Evolutionary conservation across 371 early-diverging fungal genomes (phyloP).

Genomic region (Mucor saturninus): DNA sequence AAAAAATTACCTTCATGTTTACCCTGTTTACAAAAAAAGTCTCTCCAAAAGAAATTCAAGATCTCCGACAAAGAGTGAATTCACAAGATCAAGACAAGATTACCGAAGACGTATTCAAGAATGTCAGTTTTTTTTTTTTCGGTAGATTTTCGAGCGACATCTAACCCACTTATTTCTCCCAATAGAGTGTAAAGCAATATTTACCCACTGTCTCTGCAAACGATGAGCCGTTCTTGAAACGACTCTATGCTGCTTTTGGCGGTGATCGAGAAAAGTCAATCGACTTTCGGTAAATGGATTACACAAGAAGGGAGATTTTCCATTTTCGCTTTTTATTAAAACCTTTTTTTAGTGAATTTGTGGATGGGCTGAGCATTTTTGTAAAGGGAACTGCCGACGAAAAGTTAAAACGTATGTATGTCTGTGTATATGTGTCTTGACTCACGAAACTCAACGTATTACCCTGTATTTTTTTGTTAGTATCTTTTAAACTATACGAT

Average conservation of each 20-base stretch:
- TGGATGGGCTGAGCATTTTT: constrained; percentile 77
- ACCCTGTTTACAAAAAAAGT: constrained; percentile 15
- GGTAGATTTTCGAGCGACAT: too few relatives aligned
- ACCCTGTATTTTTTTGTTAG: constrained; percentile 38
- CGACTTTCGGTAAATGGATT: constrained; percentile 58
- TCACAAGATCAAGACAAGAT: constrained; percentile 55
- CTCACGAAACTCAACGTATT: not conserved
- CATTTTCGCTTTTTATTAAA: not conserved
- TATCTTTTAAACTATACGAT: constrained; percentile 85
- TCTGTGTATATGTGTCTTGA: too few relatives aligned
- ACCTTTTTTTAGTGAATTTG: constrained; percentile 61
- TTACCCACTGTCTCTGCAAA: constrained; percentile 59
- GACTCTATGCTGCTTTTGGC: constrained; percentile 78
- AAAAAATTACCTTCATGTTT: not conserved
- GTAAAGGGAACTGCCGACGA: constrained; percentile 84
- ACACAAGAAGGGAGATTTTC: too few relatives aligned
- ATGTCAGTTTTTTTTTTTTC: constrained; percentile 45
- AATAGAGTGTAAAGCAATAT: constrained; percentile 47
- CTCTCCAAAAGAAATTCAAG: constrained; percentile 66
- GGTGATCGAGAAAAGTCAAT: constrained; percentile 69
- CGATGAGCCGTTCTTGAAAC: constrained; percentile 77
- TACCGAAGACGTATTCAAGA: constrained; percentile 76
- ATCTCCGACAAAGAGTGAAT: constrained; percentile 69
- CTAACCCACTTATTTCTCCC: too few relatives aligned
- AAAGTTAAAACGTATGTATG: constrained; percentile 71